Conservation (phyloP, 768 basidiomycete genomes). For the Kwoniella pini region DNA sequence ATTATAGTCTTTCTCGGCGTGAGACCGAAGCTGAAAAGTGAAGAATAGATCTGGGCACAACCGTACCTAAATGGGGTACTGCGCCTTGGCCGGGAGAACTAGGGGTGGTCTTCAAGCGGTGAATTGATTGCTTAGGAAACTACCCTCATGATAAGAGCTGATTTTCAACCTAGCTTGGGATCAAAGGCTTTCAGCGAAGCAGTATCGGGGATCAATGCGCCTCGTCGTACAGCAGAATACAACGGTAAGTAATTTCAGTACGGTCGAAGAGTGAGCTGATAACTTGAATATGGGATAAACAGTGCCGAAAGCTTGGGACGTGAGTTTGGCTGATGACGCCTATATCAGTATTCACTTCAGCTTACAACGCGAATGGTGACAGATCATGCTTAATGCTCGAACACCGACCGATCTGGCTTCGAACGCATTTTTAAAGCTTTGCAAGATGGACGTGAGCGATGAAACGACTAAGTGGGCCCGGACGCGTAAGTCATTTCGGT, state of each 20-base stretch:
- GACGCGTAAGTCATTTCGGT: slow-evolving; percentile 33
- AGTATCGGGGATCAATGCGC: slow-evolving; percentile 59
- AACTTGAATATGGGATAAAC: too few relatives aligned
- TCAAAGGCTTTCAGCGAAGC: slow-evolving; percentile 58
- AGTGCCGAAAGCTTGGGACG: slow-evolving; percentile 56
- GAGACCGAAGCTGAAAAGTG: slow-evolving; percentile 9
- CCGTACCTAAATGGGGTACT: slow-evolving; percentile 45
- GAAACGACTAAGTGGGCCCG: slow-evolving; percentile 55
- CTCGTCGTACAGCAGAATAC: slow-evolving; percentile 55
- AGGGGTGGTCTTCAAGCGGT: slow-evolving; percentile 50
- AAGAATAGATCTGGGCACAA: slow-evolving; percentile 45
- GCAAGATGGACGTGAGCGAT: slow-evolving; percentile 55
- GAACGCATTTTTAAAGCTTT: slow-evolving; percentile 53
- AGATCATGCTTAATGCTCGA: slow-evolving; percentile 52
- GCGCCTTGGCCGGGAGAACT: slow-evolving; percentile 54
- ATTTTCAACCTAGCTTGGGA: too few relatives aligned
- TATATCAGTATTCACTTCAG: neutral
- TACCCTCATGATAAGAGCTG: neutral
- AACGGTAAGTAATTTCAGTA: slow-evolving; percentile 52
- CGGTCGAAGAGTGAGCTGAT: too few relatives aligned
- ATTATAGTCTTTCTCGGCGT: neutral
- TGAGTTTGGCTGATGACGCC: slow-evolving; percentile 17
- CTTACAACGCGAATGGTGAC: neutral
- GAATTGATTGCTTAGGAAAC: neutral
- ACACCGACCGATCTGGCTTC: slow-evolving; percentile 51